Evolutionary conservation across 331 rosid genomes (phyloP).

Genomic region (Quercus phellos): DNA sequence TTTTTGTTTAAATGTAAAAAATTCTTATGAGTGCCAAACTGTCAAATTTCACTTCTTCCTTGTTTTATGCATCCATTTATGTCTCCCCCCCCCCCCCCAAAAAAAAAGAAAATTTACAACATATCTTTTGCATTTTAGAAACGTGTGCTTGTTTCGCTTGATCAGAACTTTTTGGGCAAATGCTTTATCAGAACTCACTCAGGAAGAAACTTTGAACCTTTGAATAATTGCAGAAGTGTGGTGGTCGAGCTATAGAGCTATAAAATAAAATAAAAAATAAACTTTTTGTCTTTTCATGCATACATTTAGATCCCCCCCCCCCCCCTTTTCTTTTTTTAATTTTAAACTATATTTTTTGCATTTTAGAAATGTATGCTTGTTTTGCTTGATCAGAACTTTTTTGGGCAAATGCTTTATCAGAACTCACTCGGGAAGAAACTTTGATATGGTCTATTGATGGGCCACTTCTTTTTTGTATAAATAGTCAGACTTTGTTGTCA

Average conservation of each 20-base stretch:
- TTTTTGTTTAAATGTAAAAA: not conserved
- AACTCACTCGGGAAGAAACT: not conserved
- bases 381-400: not conserved
- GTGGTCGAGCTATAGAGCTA: no score
- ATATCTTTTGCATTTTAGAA: constrained; percentile 17
- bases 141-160: not conserved
- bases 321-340: not conserved
- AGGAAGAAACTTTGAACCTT: not conserved
- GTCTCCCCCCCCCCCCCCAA: no score
- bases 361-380: constrained; percentile 2
- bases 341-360: constrained; percentile 1
- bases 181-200: not conserved
- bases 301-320: not conserved
- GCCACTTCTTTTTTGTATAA: not conserved
- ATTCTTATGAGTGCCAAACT: not conserved
- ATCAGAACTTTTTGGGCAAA: no score
- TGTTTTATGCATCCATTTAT: not conserved
- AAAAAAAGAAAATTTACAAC: not conserved
- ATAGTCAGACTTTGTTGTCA: not conserved
- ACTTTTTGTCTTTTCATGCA: not conserved
- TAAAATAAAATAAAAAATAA: no score
- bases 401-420: not conserved
- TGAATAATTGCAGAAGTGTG: not conserved
- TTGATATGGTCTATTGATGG: not conserved
- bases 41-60: not conserved